Conservation (phyloP, 2,329 filamentous ascomycete species). For the Biscogniauxia marginata region DNA sequence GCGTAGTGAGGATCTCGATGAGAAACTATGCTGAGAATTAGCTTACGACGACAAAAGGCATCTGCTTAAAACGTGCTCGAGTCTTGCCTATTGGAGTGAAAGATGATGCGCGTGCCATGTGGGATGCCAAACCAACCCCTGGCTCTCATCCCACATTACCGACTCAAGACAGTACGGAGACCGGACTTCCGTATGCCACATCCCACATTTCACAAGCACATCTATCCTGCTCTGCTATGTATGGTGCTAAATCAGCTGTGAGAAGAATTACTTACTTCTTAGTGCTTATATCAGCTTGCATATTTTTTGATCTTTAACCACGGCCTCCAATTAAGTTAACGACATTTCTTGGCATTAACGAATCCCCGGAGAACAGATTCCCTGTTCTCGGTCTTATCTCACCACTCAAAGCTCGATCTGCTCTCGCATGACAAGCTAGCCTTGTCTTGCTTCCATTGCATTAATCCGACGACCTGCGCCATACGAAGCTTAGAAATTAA, state of each 20-base stretch:
- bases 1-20: background rate
- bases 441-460: background rate
- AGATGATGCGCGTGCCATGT: background rate
- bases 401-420: background rate
- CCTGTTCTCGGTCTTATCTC: background rate
- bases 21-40: background rate
- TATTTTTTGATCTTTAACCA: background rate
- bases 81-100: background rate
- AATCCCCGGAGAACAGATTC: background rate
- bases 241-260: conserved; percentile 4
- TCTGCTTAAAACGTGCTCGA: background rate
- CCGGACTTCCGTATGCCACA: background rate
- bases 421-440: background rate
- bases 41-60: too few relatives aligned
- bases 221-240: conserved; percentile 9
- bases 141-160: conserved; percentile 13
- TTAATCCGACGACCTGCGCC: too few relatives aligned
- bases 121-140: background rate
- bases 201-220: conserved; percentile 3
- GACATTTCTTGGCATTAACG: background rate
- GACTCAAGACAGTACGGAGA: too few relatives aligned
- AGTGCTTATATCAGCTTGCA: background rate
- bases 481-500: background rate
- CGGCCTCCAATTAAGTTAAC: background rate
- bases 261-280: background rate